These are phyloP conservation scores for Rhizopus sp. DNA, from an alignment of 371 early-diverging fungal genomes.

Conservation along the genomic window DNA sequence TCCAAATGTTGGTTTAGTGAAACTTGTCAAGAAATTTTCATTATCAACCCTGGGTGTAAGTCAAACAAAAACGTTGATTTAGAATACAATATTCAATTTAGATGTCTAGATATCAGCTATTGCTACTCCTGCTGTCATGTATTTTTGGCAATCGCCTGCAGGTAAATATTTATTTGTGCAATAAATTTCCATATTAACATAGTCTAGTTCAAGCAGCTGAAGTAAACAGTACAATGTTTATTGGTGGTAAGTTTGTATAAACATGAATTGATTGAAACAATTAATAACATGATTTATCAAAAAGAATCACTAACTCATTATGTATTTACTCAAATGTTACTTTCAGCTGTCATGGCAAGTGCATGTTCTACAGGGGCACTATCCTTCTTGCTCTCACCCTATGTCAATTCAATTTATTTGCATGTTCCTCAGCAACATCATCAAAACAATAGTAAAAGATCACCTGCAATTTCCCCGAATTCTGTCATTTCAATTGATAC, in stretches of 20 bases:
- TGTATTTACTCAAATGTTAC: conserved; percentile 24
- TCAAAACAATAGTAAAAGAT: conserved; percentile 3
- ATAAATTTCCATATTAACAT: neutral
- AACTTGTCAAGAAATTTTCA: conserved; percentile 44
- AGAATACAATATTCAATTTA: neutral
- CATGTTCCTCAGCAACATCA: too few relatives aligned
- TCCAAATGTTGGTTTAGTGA: conserved; percentile 34
- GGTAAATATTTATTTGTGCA: conserved; percentile 20
- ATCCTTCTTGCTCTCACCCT: conserved; percentile 46
- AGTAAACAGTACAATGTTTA: conserved; percentile 36
- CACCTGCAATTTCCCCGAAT: conserved; percentile 34
- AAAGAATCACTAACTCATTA: conserved; percentile 39
- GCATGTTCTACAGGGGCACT: conserved; percentile 48
- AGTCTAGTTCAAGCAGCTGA: conserved; percentile 31
- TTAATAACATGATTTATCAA: neutral
- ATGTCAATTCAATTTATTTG: conserved; percentile 38
- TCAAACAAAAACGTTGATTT: too few relatives aligned
- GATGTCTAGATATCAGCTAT: conserved; percentile 36
- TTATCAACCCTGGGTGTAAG: conserved; percentile 44
- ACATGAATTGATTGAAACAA: neutral
- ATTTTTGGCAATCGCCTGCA: conserved; percentile 49
- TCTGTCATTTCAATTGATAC: conserved; percentile 45
- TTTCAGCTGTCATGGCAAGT: conserved; percentile 46
- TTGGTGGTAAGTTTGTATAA: conserved; percentile 31
- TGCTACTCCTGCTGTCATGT: conserved; percentile 42